Evolutionary conservation across 768 basidiomycete genomes (phyloP).

Genomic region (Lactifluus rugatus): DNA sequence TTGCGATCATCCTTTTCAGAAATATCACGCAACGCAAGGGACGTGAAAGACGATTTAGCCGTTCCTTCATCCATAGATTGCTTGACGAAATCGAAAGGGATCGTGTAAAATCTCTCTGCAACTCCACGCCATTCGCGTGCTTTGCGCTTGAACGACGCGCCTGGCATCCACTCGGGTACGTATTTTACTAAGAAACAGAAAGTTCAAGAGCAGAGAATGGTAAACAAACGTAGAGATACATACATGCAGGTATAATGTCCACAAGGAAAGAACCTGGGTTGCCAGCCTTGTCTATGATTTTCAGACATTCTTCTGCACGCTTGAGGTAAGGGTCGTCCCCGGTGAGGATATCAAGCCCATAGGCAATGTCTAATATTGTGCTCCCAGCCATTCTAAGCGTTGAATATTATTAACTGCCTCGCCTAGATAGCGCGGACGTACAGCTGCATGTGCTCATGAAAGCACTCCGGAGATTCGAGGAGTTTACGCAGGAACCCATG

Average conservation of each 20-base stretch:
- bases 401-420: background rate
- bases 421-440: slow-evolving; percentile 11
- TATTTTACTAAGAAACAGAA: slow-evolving; percentile 16
- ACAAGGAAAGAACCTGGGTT: slow-evolving; percentile 23
- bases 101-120: slow-evolving; percentile 15
- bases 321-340: slow-evolving; percentile 17
- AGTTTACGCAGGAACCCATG: slow-evolving; percentile 28
- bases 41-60: slow-evolving; percentile 12
- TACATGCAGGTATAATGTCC: slow-evolving; percentile 23
- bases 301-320: slow-evolving; percentile 17
- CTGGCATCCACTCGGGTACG: slow-evolving; percentile 23
- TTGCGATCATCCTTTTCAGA: slow-evolving; percentile 16
- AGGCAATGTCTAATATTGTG: slow-evolving; percentile 17
- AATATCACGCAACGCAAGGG: slow-evolving; percentile 17
- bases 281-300: slow-evolving; percentile 13
- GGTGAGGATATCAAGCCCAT: slow-evolving; percentile 17
- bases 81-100: slow-evolving; percentile 21
- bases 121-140: slow-evolving; percentile 19
- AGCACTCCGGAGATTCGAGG: slow-evolving; percentile 26
- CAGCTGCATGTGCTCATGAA: slow-evolving; percentile 30
- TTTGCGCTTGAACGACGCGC: slow-evolving; percentile 20
- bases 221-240: background rate
- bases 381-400: slow-evolving; percentile 15
- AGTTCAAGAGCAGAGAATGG: background rate
- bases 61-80: slow-evolving; percentile 13